phyloP scores from a whole-genome alignment of 345 rosid genomes.

The Linum usitatissimum region DNA sequence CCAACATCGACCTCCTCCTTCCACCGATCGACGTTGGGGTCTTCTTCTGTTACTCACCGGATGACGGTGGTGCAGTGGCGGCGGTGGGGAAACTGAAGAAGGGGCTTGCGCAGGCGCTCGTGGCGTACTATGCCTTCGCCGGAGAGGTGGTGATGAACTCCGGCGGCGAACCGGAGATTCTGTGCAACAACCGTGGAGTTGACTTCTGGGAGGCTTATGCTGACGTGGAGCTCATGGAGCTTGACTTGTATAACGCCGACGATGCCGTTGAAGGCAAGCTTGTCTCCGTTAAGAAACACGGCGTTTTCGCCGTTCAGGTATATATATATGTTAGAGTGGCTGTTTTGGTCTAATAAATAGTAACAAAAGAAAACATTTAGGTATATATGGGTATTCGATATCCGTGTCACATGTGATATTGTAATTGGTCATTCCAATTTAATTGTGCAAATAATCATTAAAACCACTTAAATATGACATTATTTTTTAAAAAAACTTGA shows the following conservation, averaged over 20 bases:
- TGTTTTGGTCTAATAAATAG: too few species aligned
- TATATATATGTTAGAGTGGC: too few species aligned
- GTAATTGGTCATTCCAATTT: too few species aligned
- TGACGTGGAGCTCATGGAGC: conserved; percentile 38
- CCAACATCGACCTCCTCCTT: conserved; percentile 76
- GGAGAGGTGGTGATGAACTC: conserved; percentile 56
- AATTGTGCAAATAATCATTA: too few species aligned
- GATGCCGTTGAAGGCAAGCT: conserved; percentile 49
- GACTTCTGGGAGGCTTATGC: conserved; percentile 65
- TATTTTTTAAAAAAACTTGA: too few species aligned
- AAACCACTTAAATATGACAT: too few species aligned
- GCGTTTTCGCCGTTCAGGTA: conserved; percentile 73
- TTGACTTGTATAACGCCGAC: conserved; percentile 62
- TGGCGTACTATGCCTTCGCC: conserved; percentile 58
- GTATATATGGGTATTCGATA: too few species aligned
- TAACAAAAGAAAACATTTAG: too few species aligned
- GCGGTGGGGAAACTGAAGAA: conserved; percentile 33
- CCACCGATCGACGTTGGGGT: conserved; percentile 54
- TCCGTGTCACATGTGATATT: too few species aligned
- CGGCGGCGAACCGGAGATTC: conserved; percentile 64
- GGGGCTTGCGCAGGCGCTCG: conserved; percentile 53
- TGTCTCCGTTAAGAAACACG: conserved; percentile 43
- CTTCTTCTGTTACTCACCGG: conserved; percentile 57
- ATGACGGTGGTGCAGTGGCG: background rate
- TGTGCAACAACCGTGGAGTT: conserved; percentile 78